Conservation (phyloP, 2,329 filamentous ascomycete genomes). For the Stemphylium lycopersici region DNA sequence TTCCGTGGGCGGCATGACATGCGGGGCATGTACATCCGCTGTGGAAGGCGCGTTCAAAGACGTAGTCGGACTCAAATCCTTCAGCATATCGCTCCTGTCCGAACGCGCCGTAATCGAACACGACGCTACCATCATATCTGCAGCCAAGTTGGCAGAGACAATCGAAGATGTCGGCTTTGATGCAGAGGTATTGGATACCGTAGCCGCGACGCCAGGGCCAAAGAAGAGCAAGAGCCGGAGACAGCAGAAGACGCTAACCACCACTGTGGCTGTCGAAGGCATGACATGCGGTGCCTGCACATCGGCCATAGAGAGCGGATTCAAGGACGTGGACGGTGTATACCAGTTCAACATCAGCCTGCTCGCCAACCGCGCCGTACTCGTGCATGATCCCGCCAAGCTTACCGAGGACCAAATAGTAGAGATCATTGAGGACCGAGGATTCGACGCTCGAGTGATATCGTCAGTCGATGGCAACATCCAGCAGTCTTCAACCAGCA, state of each 20-base stretch:
- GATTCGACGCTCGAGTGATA: conserved; percentile 84
- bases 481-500: conserved; percentile 59
- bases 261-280: conserved; percentile 87
- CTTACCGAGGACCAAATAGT: conserved; percentile 76
- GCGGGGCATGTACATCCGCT: conserved; percentile 85
- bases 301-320: conserved; percentile 83
- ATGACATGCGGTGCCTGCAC: conserved; percentile 99
- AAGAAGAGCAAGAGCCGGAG: conserved; percentile 46
- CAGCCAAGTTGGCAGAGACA: conserved; percentile 62
- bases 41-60: conserved; percentile 81
- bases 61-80: conserved; percentile 72
- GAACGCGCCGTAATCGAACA: conserved; percentile 87
- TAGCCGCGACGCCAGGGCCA: conserved; percentile 49
- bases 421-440: conserved; percentile 85
- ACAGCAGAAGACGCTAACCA: conserved; percentile 64
- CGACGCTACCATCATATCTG: conserved; percentile 62
- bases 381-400: conserved; percentile 78
- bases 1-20: conserved; percentile 87
- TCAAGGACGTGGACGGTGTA: conserved; percentile 77
- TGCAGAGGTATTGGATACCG: conserved; percentile 76
- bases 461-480: conserved; percentile 70
- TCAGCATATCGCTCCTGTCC: conserved; percentile 83
- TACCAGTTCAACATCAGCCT: conserved; percentile 93
- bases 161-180: conserved; percentile 78
- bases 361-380: conserved; percentile 87